Percentiles rank a stretch among this genome's conserved stretches.
phyloP scores from a whole-genome alignment of 2,329 filamentous ascomycete species.

The Huntiella moniliformis region DNA sequence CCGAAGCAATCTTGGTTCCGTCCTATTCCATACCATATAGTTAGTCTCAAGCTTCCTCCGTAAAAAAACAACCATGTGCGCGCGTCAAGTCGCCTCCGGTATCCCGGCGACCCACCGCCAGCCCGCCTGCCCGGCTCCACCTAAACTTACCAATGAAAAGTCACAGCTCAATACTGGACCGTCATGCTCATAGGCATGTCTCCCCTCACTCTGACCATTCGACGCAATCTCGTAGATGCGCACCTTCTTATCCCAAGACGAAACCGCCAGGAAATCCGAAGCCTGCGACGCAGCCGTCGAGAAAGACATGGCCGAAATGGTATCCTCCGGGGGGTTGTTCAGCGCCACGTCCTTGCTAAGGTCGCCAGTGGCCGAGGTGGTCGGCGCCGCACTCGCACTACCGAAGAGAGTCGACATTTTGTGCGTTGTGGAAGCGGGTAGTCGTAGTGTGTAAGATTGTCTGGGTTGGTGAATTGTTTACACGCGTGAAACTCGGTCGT shows the following conservation, averaged over 20 bases:
- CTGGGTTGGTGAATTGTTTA: too few species aligned
- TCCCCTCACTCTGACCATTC: constrained; percentile 63
- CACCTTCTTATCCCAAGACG: constrained; percentile 96
- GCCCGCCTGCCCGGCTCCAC: constrained; percentile 1
- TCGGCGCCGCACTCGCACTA: constrained; percentile 30
- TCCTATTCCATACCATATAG: constrained; percentile 36
- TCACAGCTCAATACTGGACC: constrained; percentile 68
- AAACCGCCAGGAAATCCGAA: constrained; percentile 66
- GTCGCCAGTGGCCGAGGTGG: constrained; percentile 60
- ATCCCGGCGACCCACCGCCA: too few species aligned
- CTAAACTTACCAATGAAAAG: constrained; percentile 59
- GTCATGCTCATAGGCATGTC: constrained; percentile 71
- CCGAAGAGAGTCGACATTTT: constrained; percentile 49
- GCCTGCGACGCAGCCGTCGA: constrained; percentile 39
- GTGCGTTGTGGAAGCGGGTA: constrained; percentile 7
- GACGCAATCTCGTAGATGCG: constrained; percentile 82
- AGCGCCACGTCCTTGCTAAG: constrained; percentile 76
- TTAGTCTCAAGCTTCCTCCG: too few species aligned
- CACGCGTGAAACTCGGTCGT: too few species aligned
- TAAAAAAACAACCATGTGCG: too few species aligned
- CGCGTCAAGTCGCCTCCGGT: too few species aligned
- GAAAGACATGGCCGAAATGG: constrained; percentile 74
- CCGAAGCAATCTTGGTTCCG: constrained; percentile 72
- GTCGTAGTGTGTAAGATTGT: too few species aligned
- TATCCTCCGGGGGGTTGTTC: constrained; percentile 63